Evolutionary conservation across 106 monocot genomes (phyloP).

Genomic region (Gastrodia elata): DNA sequence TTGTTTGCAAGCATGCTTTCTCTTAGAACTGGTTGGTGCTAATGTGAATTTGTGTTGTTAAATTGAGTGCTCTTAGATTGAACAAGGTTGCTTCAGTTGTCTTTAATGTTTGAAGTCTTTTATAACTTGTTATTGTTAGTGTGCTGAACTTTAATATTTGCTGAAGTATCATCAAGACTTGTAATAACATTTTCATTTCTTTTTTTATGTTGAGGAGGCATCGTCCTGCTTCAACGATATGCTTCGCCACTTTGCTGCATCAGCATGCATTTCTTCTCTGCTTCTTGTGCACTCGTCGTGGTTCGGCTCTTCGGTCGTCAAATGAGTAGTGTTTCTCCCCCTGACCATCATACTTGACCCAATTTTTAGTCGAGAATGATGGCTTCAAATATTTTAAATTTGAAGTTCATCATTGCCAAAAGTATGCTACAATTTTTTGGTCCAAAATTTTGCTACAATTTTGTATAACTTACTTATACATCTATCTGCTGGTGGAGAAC

Average conservation of each 20-base stretch:
- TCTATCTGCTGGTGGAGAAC: neutral
- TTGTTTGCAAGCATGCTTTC: neutral
- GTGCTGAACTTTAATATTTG: conserved; percentile 3
- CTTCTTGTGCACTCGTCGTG: conserved; percentile 23
- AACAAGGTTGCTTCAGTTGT: conserved; percentile 7
- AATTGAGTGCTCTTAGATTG: conserved; percentile 5
- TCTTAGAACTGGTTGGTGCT: neutral
- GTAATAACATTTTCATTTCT: neutral
- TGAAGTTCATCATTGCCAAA: neutral
- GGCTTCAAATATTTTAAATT: neutral
- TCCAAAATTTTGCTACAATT: neutral
- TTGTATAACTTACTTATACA: neutral
- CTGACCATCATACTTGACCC: neutral
- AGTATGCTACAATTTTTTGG: neutral
- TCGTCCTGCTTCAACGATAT: conserved; percentile 30
- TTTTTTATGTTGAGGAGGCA: conserved; percentile 26
- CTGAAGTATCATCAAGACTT: neutral
- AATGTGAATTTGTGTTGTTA: conserved; percentile 6
- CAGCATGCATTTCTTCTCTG: conserved; percentile 12
- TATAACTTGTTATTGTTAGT: conserved; percentile 3
- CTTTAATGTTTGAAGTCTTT: neutral
- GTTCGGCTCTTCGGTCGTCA: conserved; percentile 21
- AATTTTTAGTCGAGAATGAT: no score
- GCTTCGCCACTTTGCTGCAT: conserved; percentile 16
- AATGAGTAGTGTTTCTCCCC: conserved; percentile 6